These are phyloP conservation scores for Globisporangium alternatum DNA, from an alignment of 352 stramenopile genomes.

Conservation along the genomic window DNA sequence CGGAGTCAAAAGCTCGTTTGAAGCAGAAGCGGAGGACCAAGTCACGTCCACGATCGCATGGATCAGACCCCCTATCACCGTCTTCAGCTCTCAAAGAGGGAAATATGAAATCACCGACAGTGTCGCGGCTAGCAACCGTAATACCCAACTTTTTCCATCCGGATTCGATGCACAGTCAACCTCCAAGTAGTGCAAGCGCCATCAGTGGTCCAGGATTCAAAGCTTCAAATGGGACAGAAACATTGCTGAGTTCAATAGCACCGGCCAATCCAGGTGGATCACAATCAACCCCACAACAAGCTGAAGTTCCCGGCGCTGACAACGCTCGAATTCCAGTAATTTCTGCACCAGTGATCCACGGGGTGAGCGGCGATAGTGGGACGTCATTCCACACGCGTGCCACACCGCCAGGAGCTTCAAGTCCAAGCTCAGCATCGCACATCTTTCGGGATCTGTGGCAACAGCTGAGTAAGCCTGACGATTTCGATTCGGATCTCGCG, in stretches of 20 bases:
- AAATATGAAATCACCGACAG: conserved; percentile 14
- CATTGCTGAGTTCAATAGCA: not conserved
- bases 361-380: conserved; percentile 21
- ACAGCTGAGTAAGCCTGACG: conserved; percentile 65
- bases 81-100: conserved; percentile 4
- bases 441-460: conserved; percentile 81
- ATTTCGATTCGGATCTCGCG: conserved; percentile 29
- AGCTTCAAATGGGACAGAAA: conserved; percentile 4
- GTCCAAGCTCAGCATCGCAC: conserved; percentile 43
- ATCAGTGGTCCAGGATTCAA: conserved; percentile 3
- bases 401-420: conserved; percentile 22
- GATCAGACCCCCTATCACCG: conserved; percentile 13
- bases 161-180: conserved; percentile 15
- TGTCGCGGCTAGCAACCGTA: conserved; percentile 21
- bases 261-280: conserved; percentile 1
- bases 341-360: conserved; percentile 13
- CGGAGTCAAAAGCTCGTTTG: conserved; percentile 8
- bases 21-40: conserved; percentile 16
- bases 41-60: conserved; percentile 14
- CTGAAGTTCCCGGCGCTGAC: conserved; percentile 1
- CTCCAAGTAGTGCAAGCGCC: not conserved
- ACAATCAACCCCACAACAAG: not conserved
- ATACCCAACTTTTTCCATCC: conserved; percentile 46
- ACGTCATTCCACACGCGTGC: conserved; percentile 25
- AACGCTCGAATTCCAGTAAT: conserved; percentile 6